Conservation (phyloP, 768 basidiomycete species). For the Podaxis sp. region DNA sequence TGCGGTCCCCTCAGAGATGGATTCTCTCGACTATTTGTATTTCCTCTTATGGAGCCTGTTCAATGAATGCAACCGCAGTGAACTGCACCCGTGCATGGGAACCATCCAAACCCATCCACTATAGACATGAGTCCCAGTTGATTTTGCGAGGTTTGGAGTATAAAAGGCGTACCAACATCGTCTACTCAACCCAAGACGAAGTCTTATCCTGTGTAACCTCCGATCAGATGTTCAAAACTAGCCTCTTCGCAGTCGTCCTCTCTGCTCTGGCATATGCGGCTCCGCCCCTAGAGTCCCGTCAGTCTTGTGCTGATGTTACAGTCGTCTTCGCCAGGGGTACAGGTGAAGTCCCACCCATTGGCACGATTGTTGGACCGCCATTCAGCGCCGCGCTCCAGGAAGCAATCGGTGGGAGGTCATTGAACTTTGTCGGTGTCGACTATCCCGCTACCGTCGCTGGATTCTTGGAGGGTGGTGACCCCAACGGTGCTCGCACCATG, state of each 20-base stretch:
- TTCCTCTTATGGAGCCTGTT: background rate
- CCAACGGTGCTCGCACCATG: slow-evolving; percentile 29
- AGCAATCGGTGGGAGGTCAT: slow-evolving; percentile 23
- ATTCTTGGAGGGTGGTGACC: slow-evolving; percentile 34
- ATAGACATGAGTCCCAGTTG: background rate
- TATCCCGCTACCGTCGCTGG: slow-evolving; percentile 33
- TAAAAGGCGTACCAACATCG: background rate
- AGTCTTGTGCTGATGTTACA: slow-evolving; percentile 26
- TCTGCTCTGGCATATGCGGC: slow-evolving; percentile 20
- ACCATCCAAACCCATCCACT: no score
- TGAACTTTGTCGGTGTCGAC: slow-evolving; percentile 32
- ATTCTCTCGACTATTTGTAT: background rate
- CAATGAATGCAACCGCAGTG: background rate
- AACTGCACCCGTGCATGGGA: slow-evolving; percentile 9
- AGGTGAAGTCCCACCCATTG: slow-evolving; percentile 27
- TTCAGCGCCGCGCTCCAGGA: slow-evolving; percentile 26
- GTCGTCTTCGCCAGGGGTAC: slow-evolving; percentile 37
- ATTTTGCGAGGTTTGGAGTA: background rate
- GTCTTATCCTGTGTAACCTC: background rate
- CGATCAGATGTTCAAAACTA: slow-evolving; percentile 14
- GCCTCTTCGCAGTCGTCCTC: slow-evolving; percentile 16
- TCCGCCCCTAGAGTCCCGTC: slow-evolving; percentile 13
- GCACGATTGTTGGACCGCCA: slow-evolving; percentile 32
- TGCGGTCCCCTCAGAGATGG: no score
- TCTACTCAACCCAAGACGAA: background rate